Base-by-base conservation (phyloP, 1,284 basidiomycete genomes). In the Moniliella sp. region DNA sequence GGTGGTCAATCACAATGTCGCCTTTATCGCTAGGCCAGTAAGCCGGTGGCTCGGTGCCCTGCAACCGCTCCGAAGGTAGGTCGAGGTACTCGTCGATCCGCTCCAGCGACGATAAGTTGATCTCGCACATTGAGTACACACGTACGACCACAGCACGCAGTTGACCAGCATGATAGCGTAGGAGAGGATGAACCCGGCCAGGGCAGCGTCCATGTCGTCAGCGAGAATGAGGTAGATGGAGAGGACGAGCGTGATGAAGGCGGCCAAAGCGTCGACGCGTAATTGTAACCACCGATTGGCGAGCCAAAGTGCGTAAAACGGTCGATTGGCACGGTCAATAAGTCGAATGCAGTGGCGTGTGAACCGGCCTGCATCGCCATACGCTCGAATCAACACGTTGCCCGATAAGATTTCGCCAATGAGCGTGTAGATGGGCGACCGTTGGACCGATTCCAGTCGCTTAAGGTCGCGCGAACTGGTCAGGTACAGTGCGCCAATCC, bases 351-450 rank as follows among this genome's bases (percentile, higher is more conserved):
- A 55, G 36, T 52, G 46, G 16, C 55, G 42, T 46, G 83, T 67
- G 65, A 88, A 84, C n/a, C 70, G 66, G 25, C 65, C 64, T 48
- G 86, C 81, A 1, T 74, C 77, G 5, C 76, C 76, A 62, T 84
- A 91, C 0, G 82, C 84, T 30, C 83, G 72, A 23, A 88, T 78
- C n/a, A 77, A 75, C 27, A 79, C 65, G 30, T 82, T 75, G 13
- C 79, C 78, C 32, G 66, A 69, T 21, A 83, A 65, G 9, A 81
- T 64, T 52, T 84, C 79, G 39, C 51, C 49, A 7, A 55, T 43
- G 18, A 56, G 45, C 3, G 56, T 58, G 37, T 54, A 53, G 39
- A 59, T 50, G 9, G 57, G 57, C 33, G 55, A 58, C 19, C 57
- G 47, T 21, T 44, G 43, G 19, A 58, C 50, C 27, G 50, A 55